These are phyloP conservation scores for Lyophyllum shimeji DNA, from an alignment of 768 basidiomycete genomes.

Conservation along the genomic window DNA sequence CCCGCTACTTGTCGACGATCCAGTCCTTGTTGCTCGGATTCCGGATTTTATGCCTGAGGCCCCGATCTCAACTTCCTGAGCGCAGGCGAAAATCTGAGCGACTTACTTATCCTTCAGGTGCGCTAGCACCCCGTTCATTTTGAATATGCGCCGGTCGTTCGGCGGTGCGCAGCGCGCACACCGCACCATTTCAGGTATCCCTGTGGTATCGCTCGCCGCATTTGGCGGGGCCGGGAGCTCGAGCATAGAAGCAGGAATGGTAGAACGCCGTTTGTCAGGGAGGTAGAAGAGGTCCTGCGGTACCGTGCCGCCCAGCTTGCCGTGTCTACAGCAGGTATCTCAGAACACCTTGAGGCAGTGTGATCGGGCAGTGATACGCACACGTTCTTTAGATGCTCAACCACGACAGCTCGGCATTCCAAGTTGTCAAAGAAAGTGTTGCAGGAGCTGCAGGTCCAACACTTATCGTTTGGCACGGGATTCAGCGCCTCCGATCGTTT, in stretches of 20 bases:
- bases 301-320: background rate
- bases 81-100: background rate
- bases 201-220: background rate
- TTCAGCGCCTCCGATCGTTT: background rate
- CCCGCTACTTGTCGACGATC: background rate
- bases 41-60: background rate
- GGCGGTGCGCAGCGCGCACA: background rate
- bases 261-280: background rate
- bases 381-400: background rate
- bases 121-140: background rate
- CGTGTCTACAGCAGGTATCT: background rate
- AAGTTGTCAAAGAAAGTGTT: background rate
- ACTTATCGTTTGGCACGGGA: background rate
- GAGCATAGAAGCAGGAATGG: background rate
- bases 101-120: background rate
- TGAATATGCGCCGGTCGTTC: background rate
- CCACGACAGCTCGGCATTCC: background rate
- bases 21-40: background rate
- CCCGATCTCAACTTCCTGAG: background rate
- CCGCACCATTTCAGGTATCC: background rate
- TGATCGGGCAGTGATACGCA: background rate
- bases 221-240: background rate
- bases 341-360: background rate
- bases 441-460: background rate
- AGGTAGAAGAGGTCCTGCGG: background rate